phyloP scores from a whole-genome alignment of 2,329 filamentous ascomycete species.

The Rhinocladiella similis region DNA sequence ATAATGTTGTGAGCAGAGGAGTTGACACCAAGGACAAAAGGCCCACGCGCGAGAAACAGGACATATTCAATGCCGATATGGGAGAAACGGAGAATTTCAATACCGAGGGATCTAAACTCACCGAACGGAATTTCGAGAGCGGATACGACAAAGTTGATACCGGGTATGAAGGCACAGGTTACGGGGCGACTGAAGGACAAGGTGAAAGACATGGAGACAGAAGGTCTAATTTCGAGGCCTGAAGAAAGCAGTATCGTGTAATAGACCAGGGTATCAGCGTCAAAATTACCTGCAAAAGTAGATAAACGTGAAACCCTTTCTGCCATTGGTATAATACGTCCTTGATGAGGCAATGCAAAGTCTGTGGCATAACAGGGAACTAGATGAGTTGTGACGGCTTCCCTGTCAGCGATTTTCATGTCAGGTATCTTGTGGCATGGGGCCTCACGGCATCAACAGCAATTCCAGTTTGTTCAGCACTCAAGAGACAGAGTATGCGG shows the following conservation, averaged over 20 bases:
- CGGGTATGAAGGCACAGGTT: constrained; percentile 17
- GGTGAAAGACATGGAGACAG: constrained; percentile 18
- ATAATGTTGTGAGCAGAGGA: constrained; percentile 19
- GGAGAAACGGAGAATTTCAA: constrained; percentile 16
- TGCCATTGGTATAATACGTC: too few species aligned
- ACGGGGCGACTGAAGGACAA: constrained; percentile 6
- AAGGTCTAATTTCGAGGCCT: constrained; percentile 21
- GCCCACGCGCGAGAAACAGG: constrained; percentile 14
- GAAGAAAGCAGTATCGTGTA: neutral
- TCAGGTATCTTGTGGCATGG: too few species aligned
- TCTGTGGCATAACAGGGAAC: too few species aligned
- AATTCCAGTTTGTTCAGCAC: too few species aligned
- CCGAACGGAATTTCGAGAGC: constrained; percentile 21
- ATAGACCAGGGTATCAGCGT: too few species aligned
- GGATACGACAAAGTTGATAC: constrained; percentile 23
- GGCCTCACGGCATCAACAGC: too few species aligned
- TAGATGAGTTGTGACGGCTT: too few species aligned
- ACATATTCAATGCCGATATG: constrained; percentile 23
- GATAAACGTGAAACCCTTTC: too few species aligned
- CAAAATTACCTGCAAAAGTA: too few species aligned
- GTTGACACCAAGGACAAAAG: constrained; percentile 17
- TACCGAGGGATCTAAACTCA: constrained; percentile 11
- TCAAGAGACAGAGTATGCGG: too few species aligned
- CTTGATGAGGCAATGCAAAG: too few species aligned
- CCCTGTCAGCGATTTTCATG: too few species aligned